phyloP scores from a whole-genome alignment of 2,329 filamentous ascomycete genomes.

The Aureobasidium pullulans region DNA sequence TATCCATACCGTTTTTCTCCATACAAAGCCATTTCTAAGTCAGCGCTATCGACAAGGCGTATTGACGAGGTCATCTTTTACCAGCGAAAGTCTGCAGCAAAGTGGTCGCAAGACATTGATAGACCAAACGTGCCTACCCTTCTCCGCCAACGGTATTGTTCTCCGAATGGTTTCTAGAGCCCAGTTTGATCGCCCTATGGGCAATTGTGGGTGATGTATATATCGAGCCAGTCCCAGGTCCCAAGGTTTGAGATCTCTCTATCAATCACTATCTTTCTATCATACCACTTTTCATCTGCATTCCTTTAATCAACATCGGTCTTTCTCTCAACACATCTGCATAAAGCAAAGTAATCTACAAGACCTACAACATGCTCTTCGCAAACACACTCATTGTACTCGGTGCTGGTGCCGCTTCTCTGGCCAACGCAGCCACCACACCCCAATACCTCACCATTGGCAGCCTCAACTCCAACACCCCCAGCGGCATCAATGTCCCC shows the following conservation, averaged over 20 bases:
- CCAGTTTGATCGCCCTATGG: not conserved
- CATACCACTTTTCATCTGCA: not conserved
- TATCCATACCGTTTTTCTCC: constrained; percentile 4
- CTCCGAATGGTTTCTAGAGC: not conserved
- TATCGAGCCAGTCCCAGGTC: not conserved
- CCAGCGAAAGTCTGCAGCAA: not conserved
- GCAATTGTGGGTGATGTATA: not conserved
- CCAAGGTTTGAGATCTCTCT: not conserved
- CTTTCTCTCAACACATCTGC: not conserved
- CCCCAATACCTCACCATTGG: constrained; percentile 2
- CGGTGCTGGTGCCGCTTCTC: not conserved
- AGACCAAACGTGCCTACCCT: not conserved
- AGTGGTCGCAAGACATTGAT: not conserved
- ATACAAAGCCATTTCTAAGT: not conserved
- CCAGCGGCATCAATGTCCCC: not conserved
- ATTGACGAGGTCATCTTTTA: not conserved
- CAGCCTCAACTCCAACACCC: constrained; percentile 7
- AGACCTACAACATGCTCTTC: not conserved
- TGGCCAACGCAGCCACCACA: not conserved
- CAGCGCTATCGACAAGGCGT: constrained; percentile 6
- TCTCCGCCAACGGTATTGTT: constrained; percentile 1
- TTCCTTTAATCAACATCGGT: not conserved
- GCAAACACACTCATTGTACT: constrained; percentile 3
- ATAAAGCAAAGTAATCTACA: not conserved
- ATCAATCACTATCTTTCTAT: not conserved